Conservation (phyloP, 441 rosid genomes). For the Jatropha podagrica region DNA sequence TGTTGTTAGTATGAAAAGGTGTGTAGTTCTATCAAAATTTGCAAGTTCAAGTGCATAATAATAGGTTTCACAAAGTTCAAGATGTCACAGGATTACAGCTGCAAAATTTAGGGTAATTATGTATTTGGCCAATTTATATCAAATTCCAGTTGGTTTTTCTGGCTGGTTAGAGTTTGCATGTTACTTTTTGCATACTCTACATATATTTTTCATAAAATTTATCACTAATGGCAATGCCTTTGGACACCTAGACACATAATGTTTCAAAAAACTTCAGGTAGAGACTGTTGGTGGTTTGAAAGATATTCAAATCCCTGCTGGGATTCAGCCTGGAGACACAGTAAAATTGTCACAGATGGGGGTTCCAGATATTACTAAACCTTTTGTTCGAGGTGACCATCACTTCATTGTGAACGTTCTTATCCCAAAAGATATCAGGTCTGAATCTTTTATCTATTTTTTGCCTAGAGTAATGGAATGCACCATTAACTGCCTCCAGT, state of each 20-base stretch:
- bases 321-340: constrained; percentile 83
- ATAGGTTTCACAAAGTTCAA: too few species aligned
- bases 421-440: constrained; percentile 86
- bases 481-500: background rate
- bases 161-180: background rate
- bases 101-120: too few species aligned
- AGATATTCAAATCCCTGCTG: constrained; percentile 74
- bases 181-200: background rate
- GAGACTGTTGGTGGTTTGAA: constrained; percentile 80
- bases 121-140: background rate
- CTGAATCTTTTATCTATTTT: constrained; percentile 11
- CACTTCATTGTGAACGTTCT: constrained; percentile 63
- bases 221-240: background rate
- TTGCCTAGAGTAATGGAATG: background rate
- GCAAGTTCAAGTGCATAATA: too few species aligned
- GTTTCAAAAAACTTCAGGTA: constrained; percentile 53
- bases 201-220: background rate
- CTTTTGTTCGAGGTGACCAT: constrained; percentile 83
- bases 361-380: constrained; percentile 76
- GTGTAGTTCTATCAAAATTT: too few species aligned
- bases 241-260: constrained; percentile 1
- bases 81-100: too few species aligned
- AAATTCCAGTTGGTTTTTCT: background rate
- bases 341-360: constrained; percentile 66
- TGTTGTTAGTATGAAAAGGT: too few species aligned